These are phyloP conservation scores for Pythium folliculosum DNA, from an alignment of 352 stramenopile genomes.

Conservation along the genomic window DNA sequence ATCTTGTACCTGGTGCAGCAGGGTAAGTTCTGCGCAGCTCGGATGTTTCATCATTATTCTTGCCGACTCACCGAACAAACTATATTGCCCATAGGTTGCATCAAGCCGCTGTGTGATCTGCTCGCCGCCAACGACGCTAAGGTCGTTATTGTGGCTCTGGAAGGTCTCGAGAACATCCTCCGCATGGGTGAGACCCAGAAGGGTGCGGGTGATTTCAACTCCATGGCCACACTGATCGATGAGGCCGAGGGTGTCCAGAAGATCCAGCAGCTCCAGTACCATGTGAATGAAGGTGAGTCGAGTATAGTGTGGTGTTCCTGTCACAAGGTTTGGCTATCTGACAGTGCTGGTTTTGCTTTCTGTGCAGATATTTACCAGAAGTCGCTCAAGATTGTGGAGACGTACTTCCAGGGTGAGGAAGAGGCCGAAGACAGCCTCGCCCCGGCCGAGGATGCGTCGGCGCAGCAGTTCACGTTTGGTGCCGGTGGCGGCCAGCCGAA, in stretches of 20 bases:
- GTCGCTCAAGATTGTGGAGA: slow-evolving; percentile 97
- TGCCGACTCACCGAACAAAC: not conserved
- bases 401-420: slow-evolving; percentile 98
- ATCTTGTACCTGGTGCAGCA: slow-evolving; percentile 97
- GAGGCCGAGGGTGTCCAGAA: slow-evolving; percentile 97
- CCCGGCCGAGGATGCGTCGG: slow-evolving; percentile 66
- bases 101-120: slow-evolving; percentile 97
- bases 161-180: slow-evolving; percentile 99
- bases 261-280: slow-evolving; percentile 98
- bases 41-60: not conserved
- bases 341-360: slow-evolving; percentile 5
- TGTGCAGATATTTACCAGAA: slow-evolving; percentile 88
- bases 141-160: slow-evolving; percentile 98
- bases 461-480: slow-evolving; percentile 83
- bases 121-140: slow-evolving; percentile 96
- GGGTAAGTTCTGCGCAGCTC: slow-evolving; percentile 44
- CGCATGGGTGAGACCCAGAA: slow-evolving; percentile 85
- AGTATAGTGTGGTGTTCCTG: not conserved
- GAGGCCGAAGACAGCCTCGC: slow-evolving; percentile 92
- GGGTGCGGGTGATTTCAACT: slow-evolving; percentile 83
- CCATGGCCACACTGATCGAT: slow-evolving; percentile 95
- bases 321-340: slow-evolving; percentile 1
- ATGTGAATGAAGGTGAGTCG: slow-evolving; percentile 92
- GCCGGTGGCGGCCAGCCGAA: slow-evolving; percentile 60
- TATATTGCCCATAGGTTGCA: slow-evolving; percentile 79